Base-by-base conservation (phyloP, 2,329 filamentous ascomycete genomes). In the Aspergillus clavatus region DNA sequence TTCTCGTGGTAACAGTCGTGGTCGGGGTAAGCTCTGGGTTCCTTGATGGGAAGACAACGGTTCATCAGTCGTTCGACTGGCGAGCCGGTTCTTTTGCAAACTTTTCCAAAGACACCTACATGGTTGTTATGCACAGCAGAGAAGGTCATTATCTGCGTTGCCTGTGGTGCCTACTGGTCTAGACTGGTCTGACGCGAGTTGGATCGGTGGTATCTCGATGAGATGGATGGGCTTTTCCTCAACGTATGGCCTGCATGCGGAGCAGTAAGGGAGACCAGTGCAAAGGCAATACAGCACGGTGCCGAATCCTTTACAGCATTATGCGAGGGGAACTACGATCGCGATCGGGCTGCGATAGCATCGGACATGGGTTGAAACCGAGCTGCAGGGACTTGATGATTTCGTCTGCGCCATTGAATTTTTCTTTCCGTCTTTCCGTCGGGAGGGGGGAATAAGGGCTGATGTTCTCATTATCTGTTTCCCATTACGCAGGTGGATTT, bases 21-120 rank as follows among this genome's bases (percentile, higher is more conserved):
- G 69, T 22, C 67, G 67, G 45, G 69, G 69, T 23, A 72, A 69
- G 43, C 59, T 72, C 35, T 72, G 69, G 69, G 69, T 71, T 66
- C 69, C 69, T 65, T 72, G 67, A 71, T 53, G 38, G 38, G 21
- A 48, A 31, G 35, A 24, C 36, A 24, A 36, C 39, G 48, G 28
- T 46, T 47, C 48, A 54, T 57, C 42, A 50, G 45, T 48, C 28
- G 21, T 37, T 28, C 31, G 43, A 46, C 47, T 46, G 40, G 53
- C 55, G 57, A 54, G 57, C 53, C 54, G 51, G 49, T 51, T 42
- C n/a, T 43, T 50, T 50, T 50, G 46, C 48, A 46, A 26, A 55
- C 43, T 31, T 43, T 38, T 35, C 40, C 39, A 47, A 45, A 43
- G 47, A 52, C 51, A 56, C 51, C 55, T 48, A 33, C 38, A 43